Evolutionary conservation across 345 rosid species (phyloP).

Genomic region (Balakata baccata): DNA sequence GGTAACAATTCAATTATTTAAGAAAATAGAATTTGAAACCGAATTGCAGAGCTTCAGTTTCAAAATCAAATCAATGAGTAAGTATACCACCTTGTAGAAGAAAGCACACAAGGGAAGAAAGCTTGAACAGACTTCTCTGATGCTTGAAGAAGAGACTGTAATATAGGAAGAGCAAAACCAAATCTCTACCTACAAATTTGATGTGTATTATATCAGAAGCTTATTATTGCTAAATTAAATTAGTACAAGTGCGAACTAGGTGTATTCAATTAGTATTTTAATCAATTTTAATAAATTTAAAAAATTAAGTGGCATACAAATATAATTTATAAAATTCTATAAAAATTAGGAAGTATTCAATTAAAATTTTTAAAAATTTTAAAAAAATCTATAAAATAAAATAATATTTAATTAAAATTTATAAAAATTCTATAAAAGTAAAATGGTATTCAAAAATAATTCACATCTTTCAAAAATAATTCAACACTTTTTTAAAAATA

Average conservation of each 20-base stretch:
- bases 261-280: no score
- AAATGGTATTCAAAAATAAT: no score
- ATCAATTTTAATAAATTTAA: no score
- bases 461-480: no score
- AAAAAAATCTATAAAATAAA: no score
- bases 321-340: no score
- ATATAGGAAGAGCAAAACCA: slow-evolving; percentile 91
- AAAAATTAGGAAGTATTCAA: no score
- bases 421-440: no score
- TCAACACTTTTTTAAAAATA: no score
- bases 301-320: no score
- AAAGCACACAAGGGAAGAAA: slow-evolving; percentile 83
- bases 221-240: neutral
- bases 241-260: neutral
- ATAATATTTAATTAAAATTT: no score
- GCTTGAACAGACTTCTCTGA: slow-evolving; percentile 63
- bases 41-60: neutral
- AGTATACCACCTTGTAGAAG: slow-evolving; percentile 67
- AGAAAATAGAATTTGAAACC: neutral
- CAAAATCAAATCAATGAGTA: neutral
- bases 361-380: no score
- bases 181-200: slow-evolving; percentile 58
- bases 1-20: neutral
- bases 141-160: slow-evolving; percentile 68
- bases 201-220: neutral